Evolutionary conservation across 495 filamentous ascomycete genomes (phyloP).

Genomic region (Trichoderma gamsii): DNA sequence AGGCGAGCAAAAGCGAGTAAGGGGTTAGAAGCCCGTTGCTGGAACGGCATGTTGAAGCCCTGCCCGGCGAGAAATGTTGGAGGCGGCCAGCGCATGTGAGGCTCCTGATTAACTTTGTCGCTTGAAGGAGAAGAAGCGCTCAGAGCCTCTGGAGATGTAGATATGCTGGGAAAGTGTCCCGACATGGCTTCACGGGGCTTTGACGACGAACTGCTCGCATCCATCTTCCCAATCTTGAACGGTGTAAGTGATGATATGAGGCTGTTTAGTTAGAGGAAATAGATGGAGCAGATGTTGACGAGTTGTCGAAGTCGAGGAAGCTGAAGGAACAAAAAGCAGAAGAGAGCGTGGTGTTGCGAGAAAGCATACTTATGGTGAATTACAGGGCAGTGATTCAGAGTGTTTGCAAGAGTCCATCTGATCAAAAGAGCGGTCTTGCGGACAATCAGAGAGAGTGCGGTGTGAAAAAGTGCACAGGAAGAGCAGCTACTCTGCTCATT

Average conservation of each 20-base stretch:
- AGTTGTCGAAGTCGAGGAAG: slow-evolving; percentile 1
- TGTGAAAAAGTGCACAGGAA: background rate
- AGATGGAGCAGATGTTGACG: background rate
- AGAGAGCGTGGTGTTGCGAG: background rate
- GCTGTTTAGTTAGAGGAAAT: background rate
- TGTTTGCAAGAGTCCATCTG: background rate
- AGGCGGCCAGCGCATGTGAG: too few relatives aligned
- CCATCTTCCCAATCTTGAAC: background rate
- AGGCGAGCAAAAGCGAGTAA: too few relatives aligned
- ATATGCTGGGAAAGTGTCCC: background rate
- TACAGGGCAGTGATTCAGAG: background rate
- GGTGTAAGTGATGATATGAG: background rate
- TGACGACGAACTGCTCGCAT: background rate
- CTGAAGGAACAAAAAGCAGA: background rate
- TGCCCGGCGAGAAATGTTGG: too few relatives aligned
- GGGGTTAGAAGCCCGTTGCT: too few relatives aligned
- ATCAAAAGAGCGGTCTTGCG: background rate
- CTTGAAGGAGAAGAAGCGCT: background rate
- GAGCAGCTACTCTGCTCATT: too few relatives aligned
- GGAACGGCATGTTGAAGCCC: too few relatives aligned
- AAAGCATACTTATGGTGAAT: background rate
- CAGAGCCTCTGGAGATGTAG: background rate
- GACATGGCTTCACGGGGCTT: background rate
- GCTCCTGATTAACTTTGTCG: background rate
- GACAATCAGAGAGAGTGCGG: background rate